Percentiles rank a stretch among this genome's conserved stretches.
These are phyloP conservation scores for Epichloe sp. DNA, from an alignment of 2,329 filamentous ascomycete species.

Conservation along the genomic window DNA sequence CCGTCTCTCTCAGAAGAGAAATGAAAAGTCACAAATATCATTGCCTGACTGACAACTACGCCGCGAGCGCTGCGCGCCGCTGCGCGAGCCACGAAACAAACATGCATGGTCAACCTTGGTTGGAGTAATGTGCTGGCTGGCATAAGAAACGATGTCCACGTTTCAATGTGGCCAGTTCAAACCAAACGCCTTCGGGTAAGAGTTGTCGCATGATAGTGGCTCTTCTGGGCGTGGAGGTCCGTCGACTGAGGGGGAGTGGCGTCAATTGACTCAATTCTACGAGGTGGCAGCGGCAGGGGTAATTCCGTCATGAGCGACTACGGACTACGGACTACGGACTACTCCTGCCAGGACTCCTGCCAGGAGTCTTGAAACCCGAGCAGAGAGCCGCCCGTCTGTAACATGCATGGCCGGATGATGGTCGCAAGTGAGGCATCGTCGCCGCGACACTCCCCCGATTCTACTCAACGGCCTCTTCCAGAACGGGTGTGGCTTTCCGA, in stretches of 20 bases:
- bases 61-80: background rate
- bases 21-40: too few relatives aligned
- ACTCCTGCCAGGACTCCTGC: too few relatives aligned
- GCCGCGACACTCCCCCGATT: background rate
- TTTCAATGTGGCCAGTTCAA: slow-evolving; percentile 20
- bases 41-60: background rate
- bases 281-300: background rate
- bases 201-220: slow-evolving; percentile 6
- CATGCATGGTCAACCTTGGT: background rate
- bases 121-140: slow-evolving; percentile 1
- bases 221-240: background rate
- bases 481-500: background rate
- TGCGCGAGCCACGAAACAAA: background rate
- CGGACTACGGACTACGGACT: too few relatives aligned
- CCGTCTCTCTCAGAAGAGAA: too few relatives aligned
- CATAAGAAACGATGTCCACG: slow-evolving; percentile 10
- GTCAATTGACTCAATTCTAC: too few relatives aligned
- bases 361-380: background rate
- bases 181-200: slow-evolving; percentile 14
- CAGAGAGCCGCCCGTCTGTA: background rate
- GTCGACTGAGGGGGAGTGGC: background rate
- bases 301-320: too few relatives aligned
- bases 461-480: background rate
- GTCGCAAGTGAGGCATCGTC: background rate
- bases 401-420: background rate